Evolutionary conservation across 2,329 filamentous ascomycete species (phyloP), one percentile per base, ranked within the genome.

Genomic region (Penicillium sp.): DNA sequence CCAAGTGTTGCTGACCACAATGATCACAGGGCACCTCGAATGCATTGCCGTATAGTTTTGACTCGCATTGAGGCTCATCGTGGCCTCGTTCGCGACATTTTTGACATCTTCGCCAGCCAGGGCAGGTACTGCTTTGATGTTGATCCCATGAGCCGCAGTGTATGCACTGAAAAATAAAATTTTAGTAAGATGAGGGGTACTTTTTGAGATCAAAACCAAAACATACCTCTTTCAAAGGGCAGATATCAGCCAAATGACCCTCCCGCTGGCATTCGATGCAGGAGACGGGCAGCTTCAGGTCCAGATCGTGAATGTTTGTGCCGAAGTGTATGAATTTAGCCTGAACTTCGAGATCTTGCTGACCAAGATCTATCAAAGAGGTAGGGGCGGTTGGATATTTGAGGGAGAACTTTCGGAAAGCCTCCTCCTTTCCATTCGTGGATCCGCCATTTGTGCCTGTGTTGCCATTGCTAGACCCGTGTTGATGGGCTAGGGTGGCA

Each of bases 11-110:
- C 6, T 79, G 79, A 38, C 74, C 74, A 69, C 88, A 91, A 32
- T 85, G 75, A 10, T 83, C 82, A 67, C 88, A 91, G 2, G 80
- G 79, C 44, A 81, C 73, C 21, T 77, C 73, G n/a, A 60, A 52
- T 24, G 79, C 78, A 52, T 86, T 84, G 14, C 78, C 78, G 57
- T 79, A 80, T 14, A 89, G 76, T 56, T 84, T 84, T 58, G 87
- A 84, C 2, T 71, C 63, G 65, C 88, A 91, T 7, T 72, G 61
- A 1, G 70, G 62, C 16, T 73, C 70, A 47, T 65, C 62, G 64
- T 91, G 88, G 9, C 87, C 88, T 42, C 82, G 75, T 68, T 87
- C 83, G 45, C 78, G 80, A 70, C 88, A 91, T 65, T 84, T 85
- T 46, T 72, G 66, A 60, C 77, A 79, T 58, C 75, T 66, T 55